Evolutionary conservation across 768 basidiomycete species (phyloP), one percentile per base, ranked within the genome.

Genomic region (Xanthoconium purpureum): DNA sequence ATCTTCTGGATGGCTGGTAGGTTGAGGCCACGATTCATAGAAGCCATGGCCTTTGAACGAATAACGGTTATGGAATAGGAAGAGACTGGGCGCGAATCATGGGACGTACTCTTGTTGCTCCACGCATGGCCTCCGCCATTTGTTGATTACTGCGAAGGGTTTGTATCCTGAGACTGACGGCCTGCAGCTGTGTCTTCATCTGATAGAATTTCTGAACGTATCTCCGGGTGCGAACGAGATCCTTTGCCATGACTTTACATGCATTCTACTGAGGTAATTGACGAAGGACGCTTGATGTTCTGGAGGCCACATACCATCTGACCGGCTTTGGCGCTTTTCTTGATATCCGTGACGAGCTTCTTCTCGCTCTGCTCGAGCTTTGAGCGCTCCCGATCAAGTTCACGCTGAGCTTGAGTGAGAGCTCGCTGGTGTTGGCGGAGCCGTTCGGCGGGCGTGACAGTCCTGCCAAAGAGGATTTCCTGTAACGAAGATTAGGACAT

Each of bases 91-190:
- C 1, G 13, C 1, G 10, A 43, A 52, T 49, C n/a, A 42, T 53
- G n/a, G 39, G 54, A 77, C 88, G 61, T 70, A 95, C 96, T 65
- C 92, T 84, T 33, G 94, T 96, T 32, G 97, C 97, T 40, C 97
- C 97, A 63, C 94, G 88, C 96, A 99, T 99, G 3, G 97, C 97
- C 52, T 95, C 93, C 1, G 95, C 96, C 97, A 99, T 99, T 75
- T 96, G 93, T 71, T 98, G 94, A 70, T 98, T 98, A 69, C 92
- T 95, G 67, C 97, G 78, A 56, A 99, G 78, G 8, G 94, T 94
- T 73, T 99, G 97, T 79, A 99, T 96, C 59, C 97, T 82, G 54
- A 99, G 78, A 12, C 89, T 86, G 40, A 99, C 92, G 7, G 96
- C 97, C 73, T 99, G 97, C 2, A 99, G 81, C 69, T 98, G 97